Percentiles rank a stretch among this genome's conserved stretches.
These are phyloP conservation scores for Vicia sativa DNA, from an alignment of 306 rosid species.

Conservation along the genomic window DNA sequence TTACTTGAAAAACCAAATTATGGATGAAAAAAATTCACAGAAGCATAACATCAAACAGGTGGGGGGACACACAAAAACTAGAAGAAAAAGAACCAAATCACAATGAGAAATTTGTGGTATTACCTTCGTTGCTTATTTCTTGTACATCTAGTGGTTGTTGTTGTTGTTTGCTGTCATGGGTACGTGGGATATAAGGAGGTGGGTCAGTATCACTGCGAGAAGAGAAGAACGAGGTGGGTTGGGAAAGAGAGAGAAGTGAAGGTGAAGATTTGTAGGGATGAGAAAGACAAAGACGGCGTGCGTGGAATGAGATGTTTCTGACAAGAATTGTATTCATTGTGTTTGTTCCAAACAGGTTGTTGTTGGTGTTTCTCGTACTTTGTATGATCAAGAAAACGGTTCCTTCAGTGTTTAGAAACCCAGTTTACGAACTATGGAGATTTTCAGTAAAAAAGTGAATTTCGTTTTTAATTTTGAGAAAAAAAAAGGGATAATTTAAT, in stretches of 20 bases:
- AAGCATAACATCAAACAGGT: constrained; percentile 46
- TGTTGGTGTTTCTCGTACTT: background rate
- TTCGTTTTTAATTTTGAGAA: no score
- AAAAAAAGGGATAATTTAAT: no score
- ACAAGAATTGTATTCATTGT: constrained; percentile 47
- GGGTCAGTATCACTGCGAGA: constrained; percentile 17
- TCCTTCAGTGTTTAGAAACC: background rate
- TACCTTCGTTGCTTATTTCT: constrained; percentile 50
- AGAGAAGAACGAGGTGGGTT: constrained; percentile 31
- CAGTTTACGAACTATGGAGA: no score
- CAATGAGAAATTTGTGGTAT: background rate
- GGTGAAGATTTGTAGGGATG: constrained; percentile 14
- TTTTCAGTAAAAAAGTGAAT: no score
- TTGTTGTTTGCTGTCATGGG: constrained; percentile 1
- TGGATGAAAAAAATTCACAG: background rate
- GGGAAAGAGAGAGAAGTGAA: constrained; percentile 27
- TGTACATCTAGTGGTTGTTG: constrained; percentile 29
- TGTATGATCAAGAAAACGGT: background rate
- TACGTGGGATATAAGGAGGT: background rate
- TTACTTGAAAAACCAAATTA: background rate
- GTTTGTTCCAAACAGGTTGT: background rate
- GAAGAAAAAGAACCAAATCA: background rate
- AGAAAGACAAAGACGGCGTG: constrained; percentile 47
- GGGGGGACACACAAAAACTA: background rate
- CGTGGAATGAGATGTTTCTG: constrained; percentile 44